Evolutionary conservation across 2,329 filamentous ascomycete species (phyloP), one percentile per base, ranked within the genome.

Genomic region (Botrytis elliptica): DNA sequence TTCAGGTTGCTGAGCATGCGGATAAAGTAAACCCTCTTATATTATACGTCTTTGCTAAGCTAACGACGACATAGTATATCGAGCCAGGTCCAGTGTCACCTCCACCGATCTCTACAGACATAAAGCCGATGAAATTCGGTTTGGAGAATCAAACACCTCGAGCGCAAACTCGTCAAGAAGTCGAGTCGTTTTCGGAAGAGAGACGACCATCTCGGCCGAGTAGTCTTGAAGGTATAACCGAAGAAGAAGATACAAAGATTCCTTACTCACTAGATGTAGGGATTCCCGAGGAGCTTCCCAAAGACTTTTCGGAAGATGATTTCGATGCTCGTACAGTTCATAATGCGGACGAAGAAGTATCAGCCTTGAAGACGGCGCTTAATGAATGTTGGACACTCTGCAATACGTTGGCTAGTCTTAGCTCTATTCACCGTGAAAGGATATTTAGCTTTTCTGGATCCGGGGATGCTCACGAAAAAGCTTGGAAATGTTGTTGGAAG

Each of bases 401-500:
- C 84, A 98, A 97, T 80, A 97, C 94, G 0, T 85, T 98, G 46
- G 93, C 94, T 36, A 93, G 89, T 76, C 86, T 97, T 29, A 97
- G 94, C 82, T 95, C 93, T 29, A 92, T 92, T 76, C 93, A 97
- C 80, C 90, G 94, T 42, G 89, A 93, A 77, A 88, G 93, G 33
- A 91, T 94, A 46, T 95, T 96, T 82, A 90, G 89, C 81, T 92
- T 88, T 78, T 91, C 92, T 1, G 91, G 90, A 20, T 91, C 89
- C 18, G 91, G 92, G 0, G 91, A 94, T 77, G 89, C 91, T 42
- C 93, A 97, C 80, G 93, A 97, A 81, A 91, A 92, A 78, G 94
- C 95, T 0, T 98, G 95, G 95, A 94, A 93, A 82, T 93, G 92
- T 75, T 98, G 95, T 83, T 98, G 95, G 95, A 92, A 92, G 78